Percentiles rank a stretch among this genome's conserved stretches.
Conservation (phyloP, 805 yeast genomes). For the Wickerhamiella spandovensis region DNA sequence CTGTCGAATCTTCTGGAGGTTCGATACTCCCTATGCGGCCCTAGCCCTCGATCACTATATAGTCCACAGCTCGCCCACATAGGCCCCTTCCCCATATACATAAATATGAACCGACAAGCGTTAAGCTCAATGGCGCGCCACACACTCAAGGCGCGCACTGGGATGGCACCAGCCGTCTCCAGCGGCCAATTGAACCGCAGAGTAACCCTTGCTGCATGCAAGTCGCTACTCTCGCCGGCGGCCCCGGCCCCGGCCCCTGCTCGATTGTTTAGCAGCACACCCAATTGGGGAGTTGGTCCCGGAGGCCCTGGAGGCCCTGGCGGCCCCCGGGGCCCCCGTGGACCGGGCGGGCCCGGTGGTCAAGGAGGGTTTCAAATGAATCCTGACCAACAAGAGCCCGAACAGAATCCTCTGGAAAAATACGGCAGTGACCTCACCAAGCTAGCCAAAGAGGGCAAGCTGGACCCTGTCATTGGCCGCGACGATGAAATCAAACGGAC, state of each 20-base stretch:
- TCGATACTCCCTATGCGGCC: background rate
- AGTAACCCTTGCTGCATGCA: background rate
- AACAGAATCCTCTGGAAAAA: conserved; percentile 64
- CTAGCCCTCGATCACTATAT: background rate
- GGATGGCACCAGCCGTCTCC: background rate
- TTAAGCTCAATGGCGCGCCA: background rate
- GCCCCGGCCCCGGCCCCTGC: background rate
- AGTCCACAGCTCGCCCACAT: background rate
- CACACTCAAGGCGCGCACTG: background rate
- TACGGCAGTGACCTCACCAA: conserved; percentile 79
- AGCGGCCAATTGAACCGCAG: background rate
- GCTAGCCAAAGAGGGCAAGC: conserved; percentile 74
- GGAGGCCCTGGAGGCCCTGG: background rate
- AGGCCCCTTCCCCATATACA: background rate
- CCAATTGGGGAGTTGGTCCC: background rate
- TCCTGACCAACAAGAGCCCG: conserved; percentile 9
- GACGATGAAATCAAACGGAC: conserved; percentile 92
- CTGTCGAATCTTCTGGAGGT: background rate
- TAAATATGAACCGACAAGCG: background rate
- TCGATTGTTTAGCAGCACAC: background rate
- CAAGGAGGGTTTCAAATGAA: conserved; percentile 8
- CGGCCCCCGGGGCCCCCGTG: background rate
- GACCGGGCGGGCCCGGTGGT: background rate
- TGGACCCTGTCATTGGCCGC: conserved; percentile 94
- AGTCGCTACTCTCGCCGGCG: background rate